A percentile compares a stretch with the other conserved stretches of the same genome.
phyloP scores from a whole-genome alignment of 2,329 filamentous ascomycete species.

The Cladosporium sp. region DNA sequence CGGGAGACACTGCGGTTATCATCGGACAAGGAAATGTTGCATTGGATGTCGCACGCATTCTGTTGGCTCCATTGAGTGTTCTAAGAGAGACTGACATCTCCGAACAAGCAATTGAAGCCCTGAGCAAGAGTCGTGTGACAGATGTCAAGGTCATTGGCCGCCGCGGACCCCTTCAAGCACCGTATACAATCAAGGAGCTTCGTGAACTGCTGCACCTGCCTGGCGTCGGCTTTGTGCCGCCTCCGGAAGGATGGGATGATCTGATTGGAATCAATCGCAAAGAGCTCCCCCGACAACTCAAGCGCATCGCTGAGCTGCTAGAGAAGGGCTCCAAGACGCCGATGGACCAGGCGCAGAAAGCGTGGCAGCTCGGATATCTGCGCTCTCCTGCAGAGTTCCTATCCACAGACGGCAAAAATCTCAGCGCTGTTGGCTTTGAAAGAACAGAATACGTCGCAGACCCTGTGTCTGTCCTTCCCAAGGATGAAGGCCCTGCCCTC shows the following conservation, averaged over 20 bases:
- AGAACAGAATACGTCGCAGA: conserved; percentile 36
- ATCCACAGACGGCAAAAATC: conserved; percentile 42
- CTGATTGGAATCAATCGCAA: conserved; percentile 52
- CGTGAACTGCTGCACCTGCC: conserved; percentile 80
- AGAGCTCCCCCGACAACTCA: conserved; percentile 68
- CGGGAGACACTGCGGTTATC: conserved; percentile 77
- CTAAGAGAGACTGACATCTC: conserved; percentile 85
- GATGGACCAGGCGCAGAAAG: conserved; percentile 51
- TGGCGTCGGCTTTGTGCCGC: conserved; percentile 64
- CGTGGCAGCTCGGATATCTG: conserved; percentile 83
- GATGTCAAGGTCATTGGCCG: conserved; percentile 84
- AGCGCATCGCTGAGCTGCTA: conserved; percentile 75
- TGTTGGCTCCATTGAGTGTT: conserved; percentile 70
- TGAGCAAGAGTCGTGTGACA: conserved; percentile 70
- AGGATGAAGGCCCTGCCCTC: conserved; percentile 1
- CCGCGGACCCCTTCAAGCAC: conserved; percentile 75
- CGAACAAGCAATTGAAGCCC: conserved; percentile 69
- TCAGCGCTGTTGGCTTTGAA: conserved; percentile 67
- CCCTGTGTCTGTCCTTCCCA: conserved; percentile 6
- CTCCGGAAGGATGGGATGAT: conserved; percentile 30
- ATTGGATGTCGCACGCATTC: conserved; percentile 83
- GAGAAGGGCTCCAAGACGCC: conserved; percentile 64
- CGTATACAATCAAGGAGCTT: conserved; percentile 93
- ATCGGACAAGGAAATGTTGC: conserved; percentile 97
- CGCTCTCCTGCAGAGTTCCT: conserved; percentile 71